phyloP scores from a whole-genome alignment of 352 stramenopile genomes.

The Blastocystis sp. region DNA sequence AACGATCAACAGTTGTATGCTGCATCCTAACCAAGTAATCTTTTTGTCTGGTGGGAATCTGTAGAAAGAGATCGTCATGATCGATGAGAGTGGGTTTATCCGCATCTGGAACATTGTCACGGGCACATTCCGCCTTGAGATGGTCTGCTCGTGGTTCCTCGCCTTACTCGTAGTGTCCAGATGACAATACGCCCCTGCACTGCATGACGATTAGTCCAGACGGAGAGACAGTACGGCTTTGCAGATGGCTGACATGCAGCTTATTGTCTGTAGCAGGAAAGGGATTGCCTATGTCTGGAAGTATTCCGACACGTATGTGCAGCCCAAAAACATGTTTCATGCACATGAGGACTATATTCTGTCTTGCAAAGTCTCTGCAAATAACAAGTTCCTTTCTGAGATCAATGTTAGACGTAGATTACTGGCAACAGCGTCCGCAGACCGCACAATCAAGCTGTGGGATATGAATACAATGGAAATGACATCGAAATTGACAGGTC shows the following conservation, averaged over 20 bases:
- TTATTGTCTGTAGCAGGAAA: conserved; percentile 50
- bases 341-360: conserved; percentile 44
- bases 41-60: neutral
- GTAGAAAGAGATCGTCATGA: conserved; percentile 54
- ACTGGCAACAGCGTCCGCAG: conserved; percentile 36
- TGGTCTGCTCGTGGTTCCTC: neutral
- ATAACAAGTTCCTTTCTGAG: neutral
- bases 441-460: conserved; percentile 59
- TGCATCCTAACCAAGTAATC: conserved; percentile 37
- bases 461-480: conserved; percentile 1
- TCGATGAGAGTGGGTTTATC: conserved; percentile 17
- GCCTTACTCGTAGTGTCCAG: conserved; percentile 6
- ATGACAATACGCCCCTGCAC: conserved; percentile 37
- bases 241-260: neutral
- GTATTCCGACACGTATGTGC: conserved; percentile 23
- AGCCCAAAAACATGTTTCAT: conserved; percentile 6
- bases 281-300: conserved; percentile 47
- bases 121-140: conserved; percentile 21
- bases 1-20: conserved; percentile 38
- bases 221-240: conserved; percentile 7
- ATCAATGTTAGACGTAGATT: neutral
- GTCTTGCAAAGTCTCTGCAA: neutral
- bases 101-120: conserved; percentile 47
- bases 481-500: conserved; percentile 22
- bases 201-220: conserved; percentile 22